phyloP scores from a whole-genome alignment of 169 alveolate species.

The Eimeria zaria region DNA sequence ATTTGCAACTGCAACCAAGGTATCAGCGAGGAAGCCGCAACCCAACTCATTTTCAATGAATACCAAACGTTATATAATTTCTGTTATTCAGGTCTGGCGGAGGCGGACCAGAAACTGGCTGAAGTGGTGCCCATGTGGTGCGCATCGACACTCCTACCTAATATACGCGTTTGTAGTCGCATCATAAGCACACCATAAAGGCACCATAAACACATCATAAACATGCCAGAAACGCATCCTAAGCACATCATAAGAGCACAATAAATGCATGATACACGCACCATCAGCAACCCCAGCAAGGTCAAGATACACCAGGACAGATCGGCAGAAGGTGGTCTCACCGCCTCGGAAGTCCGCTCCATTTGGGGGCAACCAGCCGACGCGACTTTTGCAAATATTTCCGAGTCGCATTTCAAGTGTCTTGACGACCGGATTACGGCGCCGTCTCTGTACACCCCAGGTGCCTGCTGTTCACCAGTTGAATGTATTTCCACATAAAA shows the following conservation, averaged over 20 bases:
- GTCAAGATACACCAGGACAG: conserved; percentile 73
- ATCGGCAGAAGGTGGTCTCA: conserved; percentile 69
- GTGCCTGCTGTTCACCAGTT: too few relatives aligned
- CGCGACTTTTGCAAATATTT: conserved; percentile 50
- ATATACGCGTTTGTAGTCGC: too few relatives aligned
- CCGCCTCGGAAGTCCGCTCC: conserved; percentile 69
- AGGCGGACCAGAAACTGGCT: conserved; percentile 59
- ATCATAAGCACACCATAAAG: too few relatives aligned
- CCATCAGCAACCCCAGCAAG: conserved; percentile 78
- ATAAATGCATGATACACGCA: not conserved
- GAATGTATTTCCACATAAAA: too few relatives aligned
- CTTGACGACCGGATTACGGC: conserved; percentile 77
- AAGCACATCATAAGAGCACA: too few relatives aligned
- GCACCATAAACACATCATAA: too few relatives aligned
- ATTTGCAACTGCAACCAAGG: conserved; percentile 81
- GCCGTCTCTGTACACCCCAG: conserved; percentile 71
- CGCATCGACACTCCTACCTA: too few relatives aligned
- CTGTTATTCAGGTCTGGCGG: conserved; percentile 58
- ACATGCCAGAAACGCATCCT: too few relatives aligned
- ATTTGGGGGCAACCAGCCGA: conserved; percentile 83
- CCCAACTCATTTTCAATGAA: too few relatives aligned
- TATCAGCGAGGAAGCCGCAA: not conserved
- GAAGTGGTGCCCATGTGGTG: conserved; percentile 78
- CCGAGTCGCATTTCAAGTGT: conserved; percentile 66
- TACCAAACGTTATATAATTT: too few relatives aligned